Evolutionary conservation across 306 rosid species (phyloP).

Genomic region (Malus sylvestris): DNA sequence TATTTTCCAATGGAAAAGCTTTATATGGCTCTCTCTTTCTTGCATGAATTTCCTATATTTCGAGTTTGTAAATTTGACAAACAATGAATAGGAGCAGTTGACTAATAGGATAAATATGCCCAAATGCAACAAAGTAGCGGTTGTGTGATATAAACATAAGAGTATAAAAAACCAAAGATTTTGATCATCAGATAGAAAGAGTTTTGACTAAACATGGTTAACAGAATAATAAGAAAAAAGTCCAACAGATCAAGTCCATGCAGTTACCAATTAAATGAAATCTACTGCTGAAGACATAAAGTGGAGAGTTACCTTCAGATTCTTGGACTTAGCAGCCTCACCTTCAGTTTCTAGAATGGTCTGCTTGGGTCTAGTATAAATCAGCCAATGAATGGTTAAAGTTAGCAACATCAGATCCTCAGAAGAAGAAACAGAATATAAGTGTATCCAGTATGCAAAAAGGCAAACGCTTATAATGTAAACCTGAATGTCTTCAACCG

Average conservation of each 20-base stretch:
- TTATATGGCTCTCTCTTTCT: no score
- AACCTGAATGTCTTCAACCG: constrained; percentile 79
- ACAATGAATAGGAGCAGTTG: not conserved
- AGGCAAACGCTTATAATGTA: constrained; percentile 11
- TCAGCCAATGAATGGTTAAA: constrained; percentile 12
- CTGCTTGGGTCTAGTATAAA: constrained; percentile 74
- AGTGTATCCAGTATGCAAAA: not conserved
- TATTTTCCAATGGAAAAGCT: no score
- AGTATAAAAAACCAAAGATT: not conserved
- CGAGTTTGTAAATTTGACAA: no score
- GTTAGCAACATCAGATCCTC: not conserved
- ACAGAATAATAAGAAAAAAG: not conserved
- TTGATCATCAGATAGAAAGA: not conserved
- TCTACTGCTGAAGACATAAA: not conserved
- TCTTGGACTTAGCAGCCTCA: constrained; percentile 71
- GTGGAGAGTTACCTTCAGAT: constrained; percentile 35
- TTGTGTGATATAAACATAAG: no score
- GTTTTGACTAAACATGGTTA: not conserved
- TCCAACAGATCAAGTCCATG: not conserved
- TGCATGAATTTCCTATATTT: not conserved
- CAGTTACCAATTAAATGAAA: not conserved
- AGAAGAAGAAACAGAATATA: not conserved
- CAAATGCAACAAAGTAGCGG: not conserved
- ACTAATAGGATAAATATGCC: not conserved
- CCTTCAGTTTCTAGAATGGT: constrained; percentile 95